Base-by-base conservation (phyloP, 495 filamentous ascomycete genomes). In the Aspergillus mulundensis region DNA sequence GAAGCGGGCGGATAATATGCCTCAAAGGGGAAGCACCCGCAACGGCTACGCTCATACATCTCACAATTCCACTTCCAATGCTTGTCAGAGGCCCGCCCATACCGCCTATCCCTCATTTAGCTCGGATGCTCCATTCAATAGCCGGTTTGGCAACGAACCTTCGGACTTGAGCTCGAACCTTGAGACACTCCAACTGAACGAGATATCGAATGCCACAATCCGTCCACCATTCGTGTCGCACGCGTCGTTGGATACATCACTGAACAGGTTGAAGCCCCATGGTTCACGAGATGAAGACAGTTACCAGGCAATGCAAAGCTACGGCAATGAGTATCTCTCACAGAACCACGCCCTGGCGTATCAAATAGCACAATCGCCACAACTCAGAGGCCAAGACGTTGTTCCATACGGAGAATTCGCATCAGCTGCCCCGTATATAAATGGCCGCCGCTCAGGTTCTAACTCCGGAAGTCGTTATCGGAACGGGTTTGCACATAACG, bases 351-450 rank as follows among this genome's bases (percentile, higher is more conserved):
- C 70, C 36, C 50, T 74, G 16, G 58, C 54, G 20, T 73, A 70
- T 49, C 18, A 36, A 24, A 61, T 62, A 28, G 48, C 58, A 7
- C 21, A n/a, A 10, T 54, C 68, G 5, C 47, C 68, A 32, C 66
- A 68, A 25, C 52, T 67, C 16, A 66, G 51, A 3, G 70, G 71
- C 3, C 12, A 19, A 28, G 73, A 66, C 24, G 67, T 70, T 6
- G 70, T 72, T 52, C 86, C 85, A 4, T 80, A 84, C 1, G 76
- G 77, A 1, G 82, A 80, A 14, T 77, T 81, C 20, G 70, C 81
- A 7, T 75, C 85, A 47, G 80, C 78, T 44, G 85, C 81, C 59
- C 77, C 86, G 1, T 80, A 85, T 53, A 85, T 82, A 59, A 71
- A 78, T 15, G 70, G 71, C 0, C 74, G 69, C 4, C 70, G 77